Conservation (phyloP, 78 protist genomes). For the Mantamonas sphyraenae region DNA sequence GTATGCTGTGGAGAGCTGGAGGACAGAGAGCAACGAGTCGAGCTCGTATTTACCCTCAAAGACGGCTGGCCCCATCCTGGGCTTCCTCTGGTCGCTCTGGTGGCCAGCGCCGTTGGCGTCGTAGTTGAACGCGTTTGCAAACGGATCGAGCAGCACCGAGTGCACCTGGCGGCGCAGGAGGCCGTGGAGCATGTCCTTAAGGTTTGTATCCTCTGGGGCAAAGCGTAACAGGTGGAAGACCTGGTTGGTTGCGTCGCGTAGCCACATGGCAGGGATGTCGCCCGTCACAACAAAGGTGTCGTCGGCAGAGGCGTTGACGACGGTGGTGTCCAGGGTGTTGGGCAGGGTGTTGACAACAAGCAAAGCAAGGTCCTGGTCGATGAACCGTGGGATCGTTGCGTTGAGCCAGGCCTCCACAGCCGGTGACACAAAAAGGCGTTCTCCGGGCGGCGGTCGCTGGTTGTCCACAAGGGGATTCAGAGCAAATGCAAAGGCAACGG, state of each 20-base stretch:
- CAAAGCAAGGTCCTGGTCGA: conserved; percentile 4
- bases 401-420: background rate
- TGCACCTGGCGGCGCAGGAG: conserved; percentile 19
- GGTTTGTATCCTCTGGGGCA: background rate
- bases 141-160: conserved; percentile 20
- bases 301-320: background rate
- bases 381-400: too few relatives aligned
- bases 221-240: conserved; percentile 17
- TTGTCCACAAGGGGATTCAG: too few relatives aligned
- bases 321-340: conserved; percentile 53
- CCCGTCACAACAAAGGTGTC: conserved; percentile 19
- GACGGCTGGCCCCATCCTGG: conserved; percentile 1
- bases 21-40: conserved; percentile 25
- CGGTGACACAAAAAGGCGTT: background rate
- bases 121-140: conserved; percentile 49
- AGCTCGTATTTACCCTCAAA: conserved; percentile 48
- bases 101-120: background rate
- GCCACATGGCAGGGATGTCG: conserved; percentile 60
- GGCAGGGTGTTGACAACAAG: conserved; percentile 22
- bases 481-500: too few relatives aligned
- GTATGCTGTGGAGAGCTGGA: background rate
- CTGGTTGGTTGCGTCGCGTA: conserved; percentile 46
- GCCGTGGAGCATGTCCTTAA: conserved; percentile 14
- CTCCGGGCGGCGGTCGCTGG: background rate
- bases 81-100: background rate